These are phyloP conservation scores for Wallacemonas rigidus DNA, from an alignment of 208 protist species.

Conservation along the genomic window DNA sequence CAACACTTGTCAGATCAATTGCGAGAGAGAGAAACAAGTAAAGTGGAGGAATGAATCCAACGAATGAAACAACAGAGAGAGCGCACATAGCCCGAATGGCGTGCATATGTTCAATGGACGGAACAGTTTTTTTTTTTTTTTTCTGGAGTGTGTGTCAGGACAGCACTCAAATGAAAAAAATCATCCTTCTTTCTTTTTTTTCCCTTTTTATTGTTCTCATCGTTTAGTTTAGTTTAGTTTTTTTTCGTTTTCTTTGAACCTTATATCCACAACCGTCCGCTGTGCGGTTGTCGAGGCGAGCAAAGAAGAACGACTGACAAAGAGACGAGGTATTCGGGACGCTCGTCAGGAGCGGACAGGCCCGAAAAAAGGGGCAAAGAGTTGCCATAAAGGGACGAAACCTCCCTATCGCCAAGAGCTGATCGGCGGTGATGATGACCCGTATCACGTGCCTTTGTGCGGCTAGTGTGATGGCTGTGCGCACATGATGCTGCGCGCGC, in stretches of 20 bases:
- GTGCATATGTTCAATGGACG: not conserved
- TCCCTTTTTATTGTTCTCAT: not conserved
- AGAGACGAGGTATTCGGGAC: too few species aligned
- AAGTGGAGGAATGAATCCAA: not conserved
- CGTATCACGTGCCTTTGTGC: too few species aligned
- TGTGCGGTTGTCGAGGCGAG: not conserved
- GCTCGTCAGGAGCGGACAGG: too few species aligned
- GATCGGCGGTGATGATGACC: too few species aligned
- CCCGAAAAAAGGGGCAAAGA: too few species aligned
- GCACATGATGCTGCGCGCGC: too few species aligned
- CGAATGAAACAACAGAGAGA: not conserved
- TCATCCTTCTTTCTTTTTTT: constrained; percentile 15
- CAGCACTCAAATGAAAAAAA: not conserved
- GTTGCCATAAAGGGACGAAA: too few species aligned
- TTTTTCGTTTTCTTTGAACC: not conserved
- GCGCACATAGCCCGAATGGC: not conserved
- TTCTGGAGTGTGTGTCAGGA: not conserved
- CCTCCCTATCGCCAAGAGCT: too few species aligned
- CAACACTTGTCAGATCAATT: not conserved
- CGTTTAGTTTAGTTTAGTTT: not conserved
- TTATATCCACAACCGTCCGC: not conserved
- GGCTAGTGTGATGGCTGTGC: too few species aligned
- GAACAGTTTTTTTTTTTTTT: not conserved
- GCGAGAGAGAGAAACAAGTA: not conserved
- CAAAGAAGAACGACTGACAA: not conserved